Percentiles rank a stretch among this genome's conserved stretches.
phyloP scores from a whole-genome alignment of 768 basidiomycete genomes.

The Lactifluus piperatus region DNA sequence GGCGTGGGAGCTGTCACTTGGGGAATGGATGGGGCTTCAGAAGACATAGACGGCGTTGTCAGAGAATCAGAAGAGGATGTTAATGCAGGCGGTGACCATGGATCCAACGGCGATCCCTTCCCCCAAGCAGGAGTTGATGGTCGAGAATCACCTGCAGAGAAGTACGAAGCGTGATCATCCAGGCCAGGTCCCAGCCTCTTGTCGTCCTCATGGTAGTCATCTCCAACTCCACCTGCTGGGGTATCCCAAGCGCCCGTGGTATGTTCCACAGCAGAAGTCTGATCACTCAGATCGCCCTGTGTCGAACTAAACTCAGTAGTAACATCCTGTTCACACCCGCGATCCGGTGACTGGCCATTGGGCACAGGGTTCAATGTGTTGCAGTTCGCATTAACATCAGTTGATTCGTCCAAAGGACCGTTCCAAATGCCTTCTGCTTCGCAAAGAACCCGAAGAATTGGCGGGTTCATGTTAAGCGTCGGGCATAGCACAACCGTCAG shows the following conservation, averaged over 20 bases:
- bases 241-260: not conserved
- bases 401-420: slow-evolving; percentile 20
- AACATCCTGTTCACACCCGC: not conserved
- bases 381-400: not conserved
- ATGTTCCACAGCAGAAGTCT: slow-evolving; percentile 1
- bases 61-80: slow-evolving; percentile 18
- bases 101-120: slow-evolving; percentile 13
- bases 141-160: slow-evolving; percentile 13
- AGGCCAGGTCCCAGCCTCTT: not conserved
- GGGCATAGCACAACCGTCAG: slow-evolving; percentile 84
- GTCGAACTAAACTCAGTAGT: not conserved
- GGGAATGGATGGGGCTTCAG: slow-evolving; percentile 10
- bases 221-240: not conserved
- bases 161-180: slow-evolving; percentile 10
- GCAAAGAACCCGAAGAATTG: slow-evolving; percentile 61
- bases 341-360: not conserved
- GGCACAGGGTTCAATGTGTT: not conserved
- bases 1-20: slow-evolving; percentile 2
- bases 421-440: slow-evolving; percentile 65
- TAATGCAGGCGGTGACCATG: slow-evolving; percentile 14
- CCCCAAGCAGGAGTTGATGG: slow-evolving; percentile 16
- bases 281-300: not conserved
- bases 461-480: slow-evolving; percentile 70
- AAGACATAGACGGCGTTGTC: slow-evolving; percentile 19
- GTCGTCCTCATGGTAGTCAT: not conserved